A percentile compares a stretch with the other conserved stretches of the same genome.
Conservation (phyloP, 2,329 filamentous ascomycete genomes). For the Rhytidhysteron rufulum region DNA sequence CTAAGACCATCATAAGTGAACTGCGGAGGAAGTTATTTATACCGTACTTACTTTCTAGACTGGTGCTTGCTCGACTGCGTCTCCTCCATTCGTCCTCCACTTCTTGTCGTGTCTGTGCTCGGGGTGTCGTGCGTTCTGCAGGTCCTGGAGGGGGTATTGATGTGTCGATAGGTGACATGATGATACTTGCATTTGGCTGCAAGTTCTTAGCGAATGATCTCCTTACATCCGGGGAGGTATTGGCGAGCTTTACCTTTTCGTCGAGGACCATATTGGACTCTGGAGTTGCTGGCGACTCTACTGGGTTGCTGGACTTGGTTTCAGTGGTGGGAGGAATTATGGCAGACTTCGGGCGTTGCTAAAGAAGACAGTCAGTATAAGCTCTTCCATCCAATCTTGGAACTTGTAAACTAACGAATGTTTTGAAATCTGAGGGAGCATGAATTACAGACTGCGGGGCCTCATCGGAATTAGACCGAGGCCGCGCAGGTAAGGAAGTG, state of each 20-base stretch:
- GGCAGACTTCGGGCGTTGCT: conserved; percentile 3
- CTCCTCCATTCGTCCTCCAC: conserved; percentile 55
- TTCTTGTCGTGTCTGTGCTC: conserved; percentile 78
- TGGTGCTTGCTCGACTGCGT: conserved; percentile 63
- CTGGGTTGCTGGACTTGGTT: conserved; percentile 32
- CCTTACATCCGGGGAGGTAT: conserved; percentile 16
- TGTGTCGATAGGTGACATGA: conserved; percentile 71
- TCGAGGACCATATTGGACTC: conserved; percentile 36
- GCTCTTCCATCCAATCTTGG: conserved; percentile 17
- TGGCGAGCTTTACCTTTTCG: conserved; percentile 33
- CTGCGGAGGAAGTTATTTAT: background rate
- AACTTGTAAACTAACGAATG: conserved; percentile 59
- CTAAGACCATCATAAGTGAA: conserved; percentile 26
- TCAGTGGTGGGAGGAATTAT: conserved; percentile 8
- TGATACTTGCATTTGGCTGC: conserved; percentile 38
- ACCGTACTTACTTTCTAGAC: conserved; percentile 66
- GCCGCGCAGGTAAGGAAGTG: conserved; percentile 38
- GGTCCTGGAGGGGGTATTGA: conserved; percentile 52
- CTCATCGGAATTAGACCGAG: conserved; percentile 60
- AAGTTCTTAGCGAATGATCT: conserved; percentile 19
- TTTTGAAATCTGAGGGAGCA: conserved; percentile 75
- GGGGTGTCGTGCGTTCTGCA: conserved; percentile 69
- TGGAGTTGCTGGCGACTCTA: conserved; percentile 34
- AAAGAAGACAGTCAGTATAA: conserved; percentile 17
- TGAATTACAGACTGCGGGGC: conserved; percentile 89